Conservation (phyloP, 2,329 filamentous ascomycete genomes). For the Fusarium gaditjirri region DNA sequence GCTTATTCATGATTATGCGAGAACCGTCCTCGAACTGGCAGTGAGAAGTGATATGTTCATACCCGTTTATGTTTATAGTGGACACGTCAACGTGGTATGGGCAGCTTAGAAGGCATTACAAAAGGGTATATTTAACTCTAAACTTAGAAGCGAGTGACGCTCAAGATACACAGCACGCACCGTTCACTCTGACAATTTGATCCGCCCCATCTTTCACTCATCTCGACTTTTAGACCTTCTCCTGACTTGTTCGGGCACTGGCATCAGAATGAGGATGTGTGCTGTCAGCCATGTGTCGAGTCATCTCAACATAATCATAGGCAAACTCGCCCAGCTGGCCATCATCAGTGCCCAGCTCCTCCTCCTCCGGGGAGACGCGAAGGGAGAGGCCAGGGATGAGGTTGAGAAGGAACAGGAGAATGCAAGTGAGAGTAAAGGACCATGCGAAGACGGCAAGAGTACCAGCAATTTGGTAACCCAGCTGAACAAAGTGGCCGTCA, state of each 20-base stretch:
- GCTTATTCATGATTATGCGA: background rate
- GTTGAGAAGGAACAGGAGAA: conserved; percentile 78
- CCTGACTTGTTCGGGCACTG: conserved; percentile 43
- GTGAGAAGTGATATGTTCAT: background rate
- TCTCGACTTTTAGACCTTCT: conserved; percentile 41
- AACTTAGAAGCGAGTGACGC: conserved; percentile 1
- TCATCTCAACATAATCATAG: conserved; percentile 82
- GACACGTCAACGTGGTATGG: background rate
- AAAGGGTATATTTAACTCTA: conserved; percentile 12
- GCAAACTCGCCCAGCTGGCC: conserved; percentile 84
- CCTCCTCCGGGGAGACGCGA: conserved; percentile 72
- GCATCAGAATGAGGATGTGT: conserved; percentile 36
- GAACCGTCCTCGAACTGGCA: background rate
- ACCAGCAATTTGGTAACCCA: conserved; percentile 77
- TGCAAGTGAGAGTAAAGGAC: conserved; percentile 73
- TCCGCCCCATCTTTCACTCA: background rate
- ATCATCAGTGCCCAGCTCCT: conserved; percentile 77
- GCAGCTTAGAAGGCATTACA: background rate
- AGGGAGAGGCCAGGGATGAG: conserved; percentile 76
- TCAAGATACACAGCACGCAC: background rate
- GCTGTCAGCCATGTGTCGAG: conserved; percentile 67
- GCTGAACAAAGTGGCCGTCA: conserved; percentile 75
- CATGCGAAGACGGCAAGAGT: conserved; percentile 72
- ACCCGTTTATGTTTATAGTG: background rate
- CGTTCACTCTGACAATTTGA: background rate